These are phyloP conservation scores for Asterochloris sp. DNA, from an alignment of 139 green algal species.

Conservation along the genomic window DNA sequence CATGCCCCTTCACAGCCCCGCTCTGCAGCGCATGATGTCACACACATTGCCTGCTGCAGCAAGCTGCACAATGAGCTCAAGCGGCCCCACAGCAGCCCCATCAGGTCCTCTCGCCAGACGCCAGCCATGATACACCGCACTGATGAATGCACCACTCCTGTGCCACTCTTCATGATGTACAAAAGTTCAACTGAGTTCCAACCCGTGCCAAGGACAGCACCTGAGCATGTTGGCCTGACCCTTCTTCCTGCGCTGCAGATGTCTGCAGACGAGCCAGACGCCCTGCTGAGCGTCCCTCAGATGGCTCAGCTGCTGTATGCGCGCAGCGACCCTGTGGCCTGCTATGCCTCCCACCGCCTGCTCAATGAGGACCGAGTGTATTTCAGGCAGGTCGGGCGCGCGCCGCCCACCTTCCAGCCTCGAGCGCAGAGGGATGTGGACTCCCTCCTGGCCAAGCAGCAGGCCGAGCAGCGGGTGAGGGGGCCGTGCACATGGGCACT, in stretches of 20 bases:
- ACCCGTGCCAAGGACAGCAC: not conserved
- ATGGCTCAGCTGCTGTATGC: conserved; percentile 41
- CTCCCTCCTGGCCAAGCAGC: conserved; percentile 12
- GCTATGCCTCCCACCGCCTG: conserved; percentile 52
- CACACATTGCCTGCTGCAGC: too few relatives aligned
- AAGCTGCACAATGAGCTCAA: too few relatives aligned
- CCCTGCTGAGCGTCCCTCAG: conserved; percentile 19
- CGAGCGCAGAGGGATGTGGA: conserved; percentile 26
- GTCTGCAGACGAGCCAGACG: not conserved
- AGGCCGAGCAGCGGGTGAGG: conserved; percentile 7
- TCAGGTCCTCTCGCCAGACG: too few relatives aligned
- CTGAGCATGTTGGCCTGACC: not conserved
- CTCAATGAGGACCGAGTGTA: conserved; percentile 54
- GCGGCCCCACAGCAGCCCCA: too few relatives aligned
- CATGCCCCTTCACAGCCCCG: not conserved
- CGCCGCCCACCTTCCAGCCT: conserved; percentile 29
- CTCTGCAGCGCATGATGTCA: too few relatives aligned
- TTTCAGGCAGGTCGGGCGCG: conserved; percentile 56
- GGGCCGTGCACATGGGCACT: not conserved
- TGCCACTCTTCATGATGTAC: not conserved
- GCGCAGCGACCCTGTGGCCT: not conserved
- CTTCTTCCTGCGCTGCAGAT: not conserved
- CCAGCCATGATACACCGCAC: too few relatives aligned
- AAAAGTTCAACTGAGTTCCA: not conserved
- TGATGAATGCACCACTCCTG: not conserved